These are phyloP conservation scores for Pythium periplocum DNA, from an alignment of 352 stramenopile genomes.

Conservation along the genomic window DNA sequence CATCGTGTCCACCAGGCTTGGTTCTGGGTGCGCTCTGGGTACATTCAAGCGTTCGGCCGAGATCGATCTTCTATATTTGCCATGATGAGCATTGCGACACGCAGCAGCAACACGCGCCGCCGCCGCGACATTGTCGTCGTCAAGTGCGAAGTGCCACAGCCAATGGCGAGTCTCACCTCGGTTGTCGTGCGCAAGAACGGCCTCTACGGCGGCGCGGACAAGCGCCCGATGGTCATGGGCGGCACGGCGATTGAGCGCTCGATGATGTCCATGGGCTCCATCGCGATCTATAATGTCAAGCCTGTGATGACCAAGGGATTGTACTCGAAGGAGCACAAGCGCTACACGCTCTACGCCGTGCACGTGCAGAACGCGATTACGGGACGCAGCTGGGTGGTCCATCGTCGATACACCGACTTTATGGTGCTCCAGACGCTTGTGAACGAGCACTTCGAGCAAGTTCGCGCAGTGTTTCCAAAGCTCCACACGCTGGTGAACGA, in stretches of 20 bases:
- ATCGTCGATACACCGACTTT: constrained; percentile 36
- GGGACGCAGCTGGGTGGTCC: constrained; percentile 30
- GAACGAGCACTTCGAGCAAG: constrained; percentile 23
- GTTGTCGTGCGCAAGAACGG: constrained; percentile 16
- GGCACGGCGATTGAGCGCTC: constrained; percentile 23
- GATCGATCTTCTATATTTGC: too few species aligned
- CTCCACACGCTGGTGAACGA: constrained; percentile 19
- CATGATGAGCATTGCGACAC: too few species aligned
- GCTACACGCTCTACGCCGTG: constrained; percentile 28
- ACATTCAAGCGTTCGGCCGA: too few species aligned
- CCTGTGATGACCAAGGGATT: constrained; percentile 16
- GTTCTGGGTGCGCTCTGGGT: too few species aligned
- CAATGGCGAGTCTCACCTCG: constrained; percentile 8
- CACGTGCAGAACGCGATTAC: constrained; percentile 36
- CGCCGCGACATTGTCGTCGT: constrained; percentile 1
- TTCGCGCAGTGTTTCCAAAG: constrained; percentile 21
- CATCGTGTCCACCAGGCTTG: too few species aligned
- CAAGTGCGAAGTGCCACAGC: constrained; percentile 1
- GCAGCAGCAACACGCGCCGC: neutral
- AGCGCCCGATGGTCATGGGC: constrained; percentile 21
- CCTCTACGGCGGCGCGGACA: constrained; percentile 18
- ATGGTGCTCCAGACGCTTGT: constrained; percentile 19
- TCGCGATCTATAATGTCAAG: constrained; percentile 30
- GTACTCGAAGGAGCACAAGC: constrained; percentile 9
- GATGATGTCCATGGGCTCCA: constrained; percentile 25